Conservation (phyloP, 257 asterid genomes). For the Penstemon davidsonii region DNA sequence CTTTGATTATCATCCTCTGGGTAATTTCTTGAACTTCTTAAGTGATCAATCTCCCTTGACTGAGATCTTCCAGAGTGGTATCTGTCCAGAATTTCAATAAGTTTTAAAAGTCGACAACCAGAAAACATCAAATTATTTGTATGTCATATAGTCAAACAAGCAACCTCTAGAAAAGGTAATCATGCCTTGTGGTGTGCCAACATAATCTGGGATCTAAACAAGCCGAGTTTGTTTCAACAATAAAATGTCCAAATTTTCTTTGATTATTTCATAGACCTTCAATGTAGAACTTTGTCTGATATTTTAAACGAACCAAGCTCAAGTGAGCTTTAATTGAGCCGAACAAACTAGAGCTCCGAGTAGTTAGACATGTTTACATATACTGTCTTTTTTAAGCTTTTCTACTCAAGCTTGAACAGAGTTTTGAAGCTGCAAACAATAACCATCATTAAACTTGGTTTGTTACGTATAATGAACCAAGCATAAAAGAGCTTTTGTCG, state of each 20-base stretch:
- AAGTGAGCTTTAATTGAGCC: too few relatives aligned
- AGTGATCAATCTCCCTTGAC: slow-evolving; percentile 46
- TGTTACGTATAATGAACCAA: neutral
- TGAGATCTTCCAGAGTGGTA: slow-evolving; percentile 42
- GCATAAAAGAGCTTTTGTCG: neutral
- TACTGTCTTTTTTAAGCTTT: too few relatives aligned
- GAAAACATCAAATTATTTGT: neutral
- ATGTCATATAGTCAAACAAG: neutral
- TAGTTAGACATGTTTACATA: too few relatives aligned
- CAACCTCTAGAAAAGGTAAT: too few relatives aligned
- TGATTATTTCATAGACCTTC: too few relatives aligned
- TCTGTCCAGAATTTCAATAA: slow-evolving; percentile 35
- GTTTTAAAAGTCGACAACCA: slow-evolving; percentile 14
- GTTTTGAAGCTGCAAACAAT: neutral
- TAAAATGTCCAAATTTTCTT: too few relatives aligned
- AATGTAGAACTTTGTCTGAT: too few relatives aligned
- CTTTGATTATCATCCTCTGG: slow-evolving; percentile 38
- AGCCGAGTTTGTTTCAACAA: too few relatives aligned
- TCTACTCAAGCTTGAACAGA: too few relatives aligned
- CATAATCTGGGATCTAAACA: too few relatives aligned
- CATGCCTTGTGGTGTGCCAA: neutral
- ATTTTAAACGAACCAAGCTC: too few relatives aligned
- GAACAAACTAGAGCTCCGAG: too few relatives aligned
- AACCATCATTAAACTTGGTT: neutral
- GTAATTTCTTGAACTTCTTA: slow-evolving; percentile 48